Conservation (phyloP, 345 rosid species). For the Leavenworthia alabamica region DNA sequence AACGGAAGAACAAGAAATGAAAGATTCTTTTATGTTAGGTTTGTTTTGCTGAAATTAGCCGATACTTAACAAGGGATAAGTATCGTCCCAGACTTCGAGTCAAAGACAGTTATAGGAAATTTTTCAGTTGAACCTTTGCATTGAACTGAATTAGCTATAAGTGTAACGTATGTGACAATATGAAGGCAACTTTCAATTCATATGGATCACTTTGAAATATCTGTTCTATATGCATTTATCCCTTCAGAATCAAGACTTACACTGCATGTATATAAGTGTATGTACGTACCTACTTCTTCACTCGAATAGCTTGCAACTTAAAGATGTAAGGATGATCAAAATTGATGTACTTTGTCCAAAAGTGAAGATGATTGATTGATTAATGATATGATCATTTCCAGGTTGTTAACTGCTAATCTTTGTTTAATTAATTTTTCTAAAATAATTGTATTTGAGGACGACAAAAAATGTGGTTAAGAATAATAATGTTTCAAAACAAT, state of each 20-base stretch:
- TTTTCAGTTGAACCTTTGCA: too few species aligned
- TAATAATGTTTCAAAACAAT: background rate
- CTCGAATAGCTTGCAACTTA: slow-evolving; percentile 23
- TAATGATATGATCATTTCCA: slow-evolving; percentile 7
- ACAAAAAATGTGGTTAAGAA: background rate
- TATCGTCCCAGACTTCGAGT: background rate
- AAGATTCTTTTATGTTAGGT: background rate
- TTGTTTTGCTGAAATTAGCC: slow-evolving; percentile 2
- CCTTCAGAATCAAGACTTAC: background rate
- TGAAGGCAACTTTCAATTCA: too few species aligned
- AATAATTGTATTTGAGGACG: background rate
- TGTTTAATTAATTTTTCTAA: background rate
- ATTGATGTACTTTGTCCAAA: too few species aligned
- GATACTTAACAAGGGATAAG: slow-evolving; percentile 2
- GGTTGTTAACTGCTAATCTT: slow-evolving; percentile 13
- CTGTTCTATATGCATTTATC: background rate
- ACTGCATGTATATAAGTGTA: background rate
- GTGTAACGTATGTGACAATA: too few species aligned
- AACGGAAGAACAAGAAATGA: slow-evolving; percentile 31
- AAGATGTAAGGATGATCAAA: slow-evolving; percentile 31
- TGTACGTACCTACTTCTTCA: slow-evolving; percentile 12
- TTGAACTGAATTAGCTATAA: too few species aligned
- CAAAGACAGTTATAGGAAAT: background rate
- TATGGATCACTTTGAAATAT: too few species aligned
- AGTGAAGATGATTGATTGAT: slow-evolving; percentile 12